Percentiles rank a stretch among this genome's conserved stretches.
Conservation (phyloP, 1,284 basidiomycete species). For the Marasmius tenuissimus region DNA sequence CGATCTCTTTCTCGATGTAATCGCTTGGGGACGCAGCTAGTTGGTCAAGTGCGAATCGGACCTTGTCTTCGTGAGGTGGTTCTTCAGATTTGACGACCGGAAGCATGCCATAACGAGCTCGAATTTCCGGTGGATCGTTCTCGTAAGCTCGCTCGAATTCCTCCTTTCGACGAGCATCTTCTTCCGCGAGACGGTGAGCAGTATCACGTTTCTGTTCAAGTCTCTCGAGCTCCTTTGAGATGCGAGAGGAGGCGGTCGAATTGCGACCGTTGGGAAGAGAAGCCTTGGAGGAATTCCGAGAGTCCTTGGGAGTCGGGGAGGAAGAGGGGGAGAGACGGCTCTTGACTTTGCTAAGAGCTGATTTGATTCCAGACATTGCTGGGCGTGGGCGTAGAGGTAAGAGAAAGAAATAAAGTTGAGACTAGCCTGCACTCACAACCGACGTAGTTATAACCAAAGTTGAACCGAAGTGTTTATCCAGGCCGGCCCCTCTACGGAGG, state of each 20-base stretch:
- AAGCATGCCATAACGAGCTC: conserved; percentile 3
- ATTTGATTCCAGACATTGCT: neutral
- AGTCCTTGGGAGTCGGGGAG: neutral
- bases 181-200: neutral
- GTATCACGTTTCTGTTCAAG: neutral
- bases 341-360: neutral
- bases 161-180: neutral
- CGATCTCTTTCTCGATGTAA: conserved; percentile 62
- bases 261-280: neutral
- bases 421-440: neutral
- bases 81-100: neutral
- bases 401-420: neutral
- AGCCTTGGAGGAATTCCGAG: neutral
- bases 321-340: conserved; percentile 1
- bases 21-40: conserved; percentile 47
- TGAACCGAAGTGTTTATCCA: too few species aligned
- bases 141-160: conserved; percentile 2
- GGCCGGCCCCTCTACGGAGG: too few species aligned
- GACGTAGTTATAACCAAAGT: too few species aligned
- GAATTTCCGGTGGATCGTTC: conserved; percentile 1
- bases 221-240: neutral
- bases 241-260: neutral
- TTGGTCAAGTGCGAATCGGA: conserved; percentile 51
- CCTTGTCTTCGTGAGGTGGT: neutral
- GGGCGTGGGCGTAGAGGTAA: neutral